These are phyloP conservation scores for Sarocladium strictum DNA, from an alignment of 2,329 filamentous ascomycete species.

Conservation along the genomic window DNA sequence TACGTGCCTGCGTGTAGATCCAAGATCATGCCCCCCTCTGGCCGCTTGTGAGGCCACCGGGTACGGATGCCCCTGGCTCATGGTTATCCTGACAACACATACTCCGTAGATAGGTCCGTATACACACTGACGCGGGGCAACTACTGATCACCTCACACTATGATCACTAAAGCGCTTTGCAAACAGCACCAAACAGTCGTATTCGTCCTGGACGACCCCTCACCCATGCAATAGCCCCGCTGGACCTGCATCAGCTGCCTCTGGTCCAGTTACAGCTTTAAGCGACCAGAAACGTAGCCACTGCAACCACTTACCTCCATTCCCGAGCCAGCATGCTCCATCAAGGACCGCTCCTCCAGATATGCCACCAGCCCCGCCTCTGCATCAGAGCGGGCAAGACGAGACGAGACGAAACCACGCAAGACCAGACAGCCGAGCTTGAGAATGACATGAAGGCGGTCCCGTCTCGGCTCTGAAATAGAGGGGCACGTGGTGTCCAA, in stretches of 20 bases:
- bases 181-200: not conserved
- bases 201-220: conserved; percentile 1
- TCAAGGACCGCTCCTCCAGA: conserved; percentile 2
- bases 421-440: not conserved
- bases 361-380: not conserved
- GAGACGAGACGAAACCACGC: conserved; percentile 6
- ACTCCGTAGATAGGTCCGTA: not conserved
- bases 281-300: not conserved
- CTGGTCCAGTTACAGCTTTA: conserved; percentile 1
- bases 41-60: conserved; percentile 6
- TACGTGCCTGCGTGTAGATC: conserved; percentile 6
- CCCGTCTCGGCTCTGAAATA: not conserved
- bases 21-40: not conserved
- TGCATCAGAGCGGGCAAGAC: not conserved
- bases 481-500: not conserved
- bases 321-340: not conserved
- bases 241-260: conserved; percentile 7
- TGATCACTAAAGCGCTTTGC: conserved; percentile 3
- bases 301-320: not conserved
- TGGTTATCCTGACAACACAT: not conserved
- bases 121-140: no score
- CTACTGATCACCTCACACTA: not conserved
- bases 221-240: conserved; percentile 5
- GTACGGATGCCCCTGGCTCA: not conserved
- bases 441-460: not conserved